These are phyloP conservation scores for Yamadazyma atmosphaerica DNA, from an alignment of 1,139 yeast genomes.

Conservation along the genomic window DNA sequence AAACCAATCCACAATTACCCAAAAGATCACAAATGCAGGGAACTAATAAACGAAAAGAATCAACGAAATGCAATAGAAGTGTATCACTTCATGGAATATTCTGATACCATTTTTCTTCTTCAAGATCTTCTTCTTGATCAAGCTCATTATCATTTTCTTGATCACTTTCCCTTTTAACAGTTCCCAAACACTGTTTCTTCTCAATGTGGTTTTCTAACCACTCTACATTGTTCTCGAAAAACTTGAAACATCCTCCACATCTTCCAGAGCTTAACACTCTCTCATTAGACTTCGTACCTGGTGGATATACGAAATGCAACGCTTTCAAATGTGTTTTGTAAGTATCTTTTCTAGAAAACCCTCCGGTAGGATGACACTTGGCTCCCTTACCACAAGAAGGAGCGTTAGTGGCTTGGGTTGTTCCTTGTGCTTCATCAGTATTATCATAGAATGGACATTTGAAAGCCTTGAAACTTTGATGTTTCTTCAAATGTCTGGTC, in stretches of 20 bases:
- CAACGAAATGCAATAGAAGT: background rate
- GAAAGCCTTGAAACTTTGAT: constrained; percentile 50
- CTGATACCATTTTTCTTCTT: background rate
- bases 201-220: constrained; percentile 57
- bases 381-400: constrained; percentile 26
- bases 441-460: constrained; percentile 52
- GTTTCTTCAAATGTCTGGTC: constrained; percentile 58
- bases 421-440: background rate
- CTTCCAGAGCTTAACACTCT: constrained; percentile 47
- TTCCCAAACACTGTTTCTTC: constrained; percentile 45
- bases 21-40: background rate
- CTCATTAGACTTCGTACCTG: constrained; percentile 52
- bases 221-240: constrained; percentile 44
- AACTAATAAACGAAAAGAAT: background rate
- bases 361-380: constrained; percentile 60
- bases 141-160: background rate
- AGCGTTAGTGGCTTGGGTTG: background rate
- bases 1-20: background rate
- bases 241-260: constrained; percentile 58
- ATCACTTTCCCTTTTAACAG: constrained; percentile 20
- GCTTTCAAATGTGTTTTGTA: constrained; percentile 59
- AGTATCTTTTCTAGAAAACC: constrained; percentile 59
- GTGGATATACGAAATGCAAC: constrained; percentile 58
- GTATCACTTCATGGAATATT: background rate
- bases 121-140: background rate